Percentiles rank a stretch among this genome's conserved stretches.
Conservation (phyloP, 2,329 filamentous ascomycete species). For the Sarocladiaceae sp. region DNA sequence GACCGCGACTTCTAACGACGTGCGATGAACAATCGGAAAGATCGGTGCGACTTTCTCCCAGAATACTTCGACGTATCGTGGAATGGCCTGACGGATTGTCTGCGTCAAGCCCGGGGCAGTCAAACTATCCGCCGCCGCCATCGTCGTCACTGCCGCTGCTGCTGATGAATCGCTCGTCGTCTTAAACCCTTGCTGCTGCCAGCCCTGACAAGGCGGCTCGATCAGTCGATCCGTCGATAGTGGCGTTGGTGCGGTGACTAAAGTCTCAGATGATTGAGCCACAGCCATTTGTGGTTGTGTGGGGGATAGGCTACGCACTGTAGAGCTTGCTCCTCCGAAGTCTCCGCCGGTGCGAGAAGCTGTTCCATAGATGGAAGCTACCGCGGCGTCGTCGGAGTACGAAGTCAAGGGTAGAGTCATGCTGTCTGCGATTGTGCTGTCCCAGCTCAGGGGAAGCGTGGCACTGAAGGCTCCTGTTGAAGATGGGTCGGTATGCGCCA, state of each 20-base stretch:
- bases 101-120: conserved; percentile 26
- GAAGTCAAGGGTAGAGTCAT: conserved; percentile 26
- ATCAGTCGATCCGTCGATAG: conserved; percentile 24
- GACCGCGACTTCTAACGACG: conserved; percentile 33
- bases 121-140: conserved; percentile 17
- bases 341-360: conserved; percentile 10
- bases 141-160: not conserved
- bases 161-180: too few relatives aligned
- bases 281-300: conserved; percentile 30
- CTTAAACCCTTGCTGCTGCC: conserved; percentile 7
- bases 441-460: not conserved
- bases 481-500: not conserved
- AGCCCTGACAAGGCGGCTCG: conserved; percentile 3
- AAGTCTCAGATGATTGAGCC: conserved; percentile 43
- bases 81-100: conserved; percentile 38
- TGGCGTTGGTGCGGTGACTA: conserved; percentile 41
- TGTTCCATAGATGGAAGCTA: conserved; percentile 29
- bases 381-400: conserved; percentile 33
- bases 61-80: conserved; percentile 47
- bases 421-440: not conserved
- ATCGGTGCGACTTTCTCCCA: conserved; percentile 46
- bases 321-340: conserved; percentile 26
- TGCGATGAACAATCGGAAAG: conserved; percentile 48
- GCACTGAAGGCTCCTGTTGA: not conserved
- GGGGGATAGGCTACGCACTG: conserved; percentile 48